Evolutionary conservation across 805 yeast species (phyloP), one percentile per base, ranked within the genome.

Genomic region (Candida patagonica): DNA sequence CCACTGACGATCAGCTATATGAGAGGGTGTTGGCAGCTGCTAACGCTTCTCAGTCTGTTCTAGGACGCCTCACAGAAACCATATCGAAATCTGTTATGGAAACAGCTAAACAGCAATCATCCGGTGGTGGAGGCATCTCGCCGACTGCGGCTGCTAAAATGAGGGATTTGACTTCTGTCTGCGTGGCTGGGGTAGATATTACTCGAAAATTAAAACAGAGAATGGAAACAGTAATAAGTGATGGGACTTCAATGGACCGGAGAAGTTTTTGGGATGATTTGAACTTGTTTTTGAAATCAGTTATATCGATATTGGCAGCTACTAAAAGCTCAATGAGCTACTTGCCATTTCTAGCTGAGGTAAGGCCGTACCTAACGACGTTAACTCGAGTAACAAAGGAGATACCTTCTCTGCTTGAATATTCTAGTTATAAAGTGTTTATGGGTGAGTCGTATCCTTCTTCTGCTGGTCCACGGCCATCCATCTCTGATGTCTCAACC

Each of bases 331-430:
- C 94, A 1, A 80, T 89, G 75, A 72, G 74, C 40, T 96, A 84
- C 47, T 67, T 86, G 42, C 88, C 94, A 0, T 71, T 79, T 12
- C 67, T 89, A 38, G 78, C 81, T 50, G 95, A 84, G 41, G 80
- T 80, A 5, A 66, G 95, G 42, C 78, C 88, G 6, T 75, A 83
- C 5, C 71, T 89, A 61, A 84, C 95, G 0, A 74, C 77, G 26
- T 65, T 89, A 43, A 88, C 96, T 0, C 77, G 85, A 48, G 82
- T 88, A 2, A 85, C 96, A 3, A 89, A 89, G 53, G 97, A 89
- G 54, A 81, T 89, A 12, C 87, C 96, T 0, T 78, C 85, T n/a
- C 68, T 84, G 50, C 62, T 88, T 31, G 96, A 88, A 55, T 67
- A 71, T 30, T 74, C 81, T 43, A 66, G 79, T 13, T 73, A 69